Percentiles rank a stretch among this genome's conserved stretches.
These are phyloP conservation scores for Aristolochia contorta DNA, from an alignment of 164 flowering plant species.

Conservation along the genomic window DNA sequence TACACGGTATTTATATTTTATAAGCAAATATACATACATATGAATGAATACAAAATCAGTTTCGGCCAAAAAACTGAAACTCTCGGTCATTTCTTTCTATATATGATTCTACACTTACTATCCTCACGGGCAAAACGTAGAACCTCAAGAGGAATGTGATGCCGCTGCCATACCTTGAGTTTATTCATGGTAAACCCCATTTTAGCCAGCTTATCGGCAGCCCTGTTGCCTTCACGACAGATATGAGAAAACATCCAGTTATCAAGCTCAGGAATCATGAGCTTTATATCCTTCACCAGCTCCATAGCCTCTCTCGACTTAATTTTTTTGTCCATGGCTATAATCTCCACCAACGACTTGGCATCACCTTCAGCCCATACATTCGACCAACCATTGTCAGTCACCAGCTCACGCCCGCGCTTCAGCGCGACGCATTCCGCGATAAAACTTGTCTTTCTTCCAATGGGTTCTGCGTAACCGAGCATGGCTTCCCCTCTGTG, in stretches of 20 bases:
- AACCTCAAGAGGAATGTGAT: slow-evolving; percentile 36
- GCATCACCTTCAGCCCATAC: slow-evolving; percentile 79
- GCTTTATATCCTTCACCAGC: slow-evolving; percentile 29
- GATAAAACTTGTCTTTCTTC: slow-evolving; percentile 33
- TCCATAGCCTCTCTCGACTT: slow-evolving; percentile 29
- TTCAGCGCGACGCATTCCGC: slow-evolving; percentile 53
- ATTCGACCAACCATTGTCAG: slow-evolving; percentile 55
- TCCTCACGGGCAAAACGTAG: slow-evolving; percentile 42
- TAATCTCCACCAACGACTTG: slow-evolving; percentile 43
- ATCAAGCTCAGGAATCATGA: slow-evolving; percentile 37
- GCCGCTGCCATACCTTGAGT: slow-evolving; percentile 40
- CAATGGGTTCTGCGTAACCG: slow-evolving; percentile 68
- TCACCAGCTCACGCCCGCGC: slow-evolving; percentile 51
- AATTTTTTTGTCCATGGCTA: slow-evolving; percentile 15
- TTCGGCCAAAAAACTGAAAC: too few relatives aligned
- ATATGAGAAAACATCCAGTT: slow-evolving; percentile 39
- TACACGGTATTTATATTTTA: too few relatives aligned
- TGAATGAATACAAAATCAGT: too few relatives aligned
- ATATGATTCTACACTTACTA: slow-evolving; percentile 34
- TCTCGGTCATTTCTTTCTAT: background rate
- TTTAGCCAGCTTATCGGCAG: slow-evolving; percentile 60
- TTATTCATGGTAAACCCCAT: slow-evolving; percentile 37
- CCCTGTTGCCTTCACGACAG: slow-evolving; percentile 62
- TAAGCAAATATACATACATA: too few relatives aligned
- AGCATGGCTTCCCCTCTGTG: slow-evolving; percentile 54